Percentiles rank a stretch among this genome's conserved stretches.
phyloP scores from a whole-genome alignment of 2,329 filamentous ascomycete species.

The Phialophora tarda region DNA sequence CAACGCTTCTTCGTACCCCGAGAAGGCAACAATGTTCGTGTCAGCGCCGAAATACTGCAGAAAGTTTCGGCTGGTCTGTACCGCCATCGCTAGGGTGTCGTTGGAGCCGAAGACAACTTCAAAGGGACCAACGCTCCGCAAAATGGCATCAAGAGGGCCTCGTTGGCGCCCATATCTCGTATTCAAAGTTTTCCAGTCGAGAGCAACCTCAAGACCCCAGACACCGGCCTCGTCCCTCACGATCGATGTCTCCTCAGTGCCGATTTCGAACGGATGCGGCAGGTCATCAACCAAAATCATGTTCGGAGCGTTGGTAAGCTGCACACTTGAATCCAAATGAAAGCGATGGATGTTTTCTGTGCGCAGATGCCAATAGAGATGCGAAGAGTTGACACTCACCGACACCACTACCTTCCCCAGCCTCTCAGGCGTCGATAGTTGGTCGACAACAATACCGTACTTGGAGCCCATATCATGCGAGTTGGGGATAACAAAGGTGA shows the following conservation, averaged over 20 bases:
- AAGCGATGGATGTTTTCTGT: constrained; percentile 55
- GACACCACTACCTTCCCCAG: constrained; percentile 57
- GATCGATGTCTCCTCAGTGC: constrained; percentile 38
- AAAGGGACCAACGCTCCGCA: constrained; percentile 49
- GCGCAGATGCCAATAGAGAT: constrained; percentile 46
- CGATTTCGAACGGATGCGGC: constrained; percentile 33
- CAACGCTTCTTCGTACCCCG: constrained; percentile 14
- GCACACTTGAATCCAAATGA: constrained; percentile 40
- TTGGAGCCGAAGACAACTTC: constrained; percentile 36
- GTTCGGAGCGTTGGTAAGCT: constrained; percentile 20
- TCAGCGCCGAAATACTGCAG: constrained; percentile 65
- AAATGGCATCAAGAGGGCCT: constrained; percentile 60
- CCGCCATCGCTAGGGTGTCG: constrained; percentile 48
- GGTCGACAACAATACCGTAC: constrained; percentile 57
- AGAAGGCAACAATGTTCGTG: constrained; percentile 46
- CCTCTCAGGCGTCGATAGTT: constrained; percentile 57
- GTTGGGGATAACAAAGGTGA: constrained; percentile 58
- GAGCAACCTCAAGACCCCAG: constrained; percentile 39
- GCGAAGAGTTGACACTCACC: constrained; percentile 5
- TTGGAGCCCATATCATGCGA: constrained; percentile 60
- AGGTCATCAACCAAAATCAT: constrained; percentile 30
- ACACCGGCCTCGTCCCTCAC: constrained; percentile 34
- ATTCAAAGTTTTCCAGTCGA: constrained; percentile 41
- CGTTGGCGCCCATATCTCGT: constrained; percentile 56
- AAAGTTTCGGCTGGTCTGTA: constrained; percentile 63